Percentiles rank a stretch among this genome's conserved stretches.
These are phyloP conservation scores for Inga laurina DNA, from an alignment of 306 rosid species.

Conservation along the genomic window DNA sequence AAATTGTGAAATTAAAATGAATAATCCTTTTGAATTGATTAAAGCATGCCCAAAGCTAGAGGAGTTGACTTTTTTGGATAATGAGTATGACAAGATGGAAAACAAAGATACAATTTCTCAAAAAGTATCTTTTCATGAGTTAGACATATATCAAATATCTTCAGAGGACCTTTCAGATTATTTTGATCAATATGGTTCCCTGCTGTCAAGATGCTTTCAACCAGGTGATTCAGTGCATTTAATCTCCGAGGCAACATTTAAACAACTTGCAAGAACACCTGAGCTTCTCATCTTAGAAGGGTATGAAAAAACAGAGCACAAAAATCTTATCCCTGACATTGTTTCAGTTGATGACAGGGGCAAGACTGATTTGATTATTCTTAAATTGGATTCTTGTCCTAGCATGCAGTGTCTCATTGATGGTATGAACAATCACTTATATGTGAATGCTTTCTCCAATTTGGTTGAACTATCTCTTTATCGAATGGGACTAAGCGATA, in stretches of 20 bases:
- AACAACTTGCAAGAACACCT: not conserved
- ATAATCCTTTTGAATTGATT: not conserved
- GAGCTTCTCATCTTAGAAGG: not conserved
- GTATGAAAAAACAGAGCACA: not conserved
- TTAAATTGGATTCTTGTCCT: no score
- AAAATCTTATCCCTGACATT: not conserved
- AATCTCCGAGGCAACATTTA: not conserved
- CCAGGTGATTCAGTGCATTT: not conserved
- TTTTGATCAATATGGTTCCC: not conserved
- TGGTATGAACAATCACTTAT: not conserved
- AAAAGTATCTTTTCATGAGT: not conserved
- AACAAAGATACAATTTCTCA: not conserved
- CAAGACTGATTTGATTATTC: not conserved
- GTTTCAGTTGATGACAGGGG: not conserved
- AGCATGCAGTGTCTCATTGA: not conserved
- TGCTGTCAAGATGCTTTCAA: not conserved
- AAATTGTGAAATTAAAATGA: not conserved
- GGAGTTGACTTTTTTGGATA: not conserved
- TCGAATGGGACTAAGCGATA: not conserved
- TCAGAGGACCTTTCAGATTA: not conserved
- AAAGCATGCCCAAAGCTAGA: not conserved
- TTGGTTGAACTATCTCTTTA: not conserved
- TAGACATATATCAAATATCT: not conserved
- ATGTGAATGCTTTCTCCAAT: conserved; percentile 7
- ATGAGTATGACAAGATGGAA: no score